Evolutionary conservation across 345 rosid genomes (phyloP).

Genomic region (Pistacia vera): DNA sequence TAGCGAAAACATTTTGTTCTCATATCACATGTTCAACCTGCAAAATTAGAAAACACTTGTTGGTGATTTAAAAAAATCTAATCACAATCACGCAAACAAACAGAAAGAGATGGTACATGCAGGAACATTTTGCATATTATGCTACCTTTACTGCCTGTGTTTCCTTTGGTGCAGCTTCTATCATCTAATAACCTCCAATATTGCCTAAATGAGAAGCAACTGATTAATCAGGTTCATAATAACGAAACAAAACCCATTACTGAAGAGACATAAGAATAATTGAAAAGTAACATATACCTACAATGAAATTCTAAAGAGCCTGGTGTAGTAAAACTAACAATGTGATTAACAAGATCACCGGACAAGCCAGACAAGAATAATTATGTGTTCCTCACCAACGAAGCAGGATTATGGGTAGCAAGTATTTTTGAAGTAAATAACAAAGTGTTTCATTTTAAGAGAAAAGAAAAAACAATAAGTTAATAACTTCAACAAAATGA

Average conservation of each 20-base stretch:
- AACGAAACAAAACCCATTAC: neutral
- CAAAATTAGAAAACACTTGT: neutral
- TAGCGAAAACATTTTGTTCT: too few species aligned
- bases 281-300: neutral
- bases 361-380: neutral
- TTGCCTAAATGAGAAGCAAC: constrained; percentile 35
- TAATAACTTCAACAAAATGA: too few species aligned
- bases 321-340: constrained; percentile 21
- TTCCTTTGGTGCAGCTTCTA: constrained; percentile 33
- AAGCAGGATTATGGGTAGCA: too few species aligned
- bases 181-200: constrained; percentile 46
- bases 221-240: neutral
- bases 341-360: constrained; percentile 14
- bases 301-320: neutral
- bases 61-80: constrained; percentile 36
- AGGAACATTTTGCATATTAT: too few species aligned
- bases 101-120: constrained; percentile 52
- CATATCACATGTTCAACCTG: too few species aligned
- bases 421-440: too few species aligned
- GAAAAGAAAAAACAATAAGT: too few species aligned
- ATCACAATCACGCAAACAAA: too few species aligned
- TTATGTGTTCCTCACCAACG: too few species aligned
- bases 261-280: neutral
- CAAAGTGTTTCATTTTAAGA: too few species aligned
- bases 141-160: neutral